Evolutionary conservation across 768 basidiomycete species (phyloP), one percentile per base, ranked within the genome.

Genomic region (Glaciozyma martinii): DNA sequence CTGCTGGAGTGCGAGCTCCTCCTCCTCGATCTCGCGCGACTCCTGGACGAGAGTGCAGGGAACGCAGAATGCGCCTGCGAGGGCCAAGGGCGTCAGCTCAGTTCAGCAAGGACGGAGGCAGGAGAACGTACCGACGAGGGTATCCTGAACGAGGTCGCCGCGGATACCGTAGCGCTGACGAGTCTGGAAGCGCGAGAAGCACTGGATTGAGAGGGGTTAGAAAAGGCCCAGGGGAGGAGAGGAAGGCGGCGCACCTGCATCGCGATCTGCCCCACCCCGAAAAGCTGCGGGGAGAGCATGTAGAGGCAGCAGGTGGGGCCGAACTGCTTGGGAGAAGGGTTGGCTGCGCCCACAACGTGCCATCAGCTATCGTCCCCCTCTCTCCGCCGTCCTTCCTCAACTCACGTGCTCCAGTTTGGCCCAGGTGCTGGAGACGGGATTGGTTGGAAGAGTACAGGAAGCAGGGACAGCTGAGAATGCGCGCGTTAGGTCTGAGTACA

Each of bases 41-140:
- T 70, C 68, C 30, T 70, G 68, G 5, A 70, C 65, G 57, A 66
- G 65, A 16, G 63, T 56, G 60, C 68, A 70, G 5, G 68, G 27
- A 0, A 50, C 10, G 47, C 65, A 70, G 54, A 70, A 63, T 0
- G 66, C 62, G 27, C 49, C 65, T 33, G n/a, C 21, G 19, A 7
- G 50, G 4, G 18, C 23, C 46, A 2, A 52, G 46, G 46, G 55
- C 21, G 40, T 42, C 37, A 40, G 57, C 27, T 2, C 46, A 13
- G 49, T 13, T 21, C 5, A 43, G 23, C n/a, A 8, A 1, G 8
- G 27, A 12, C 30, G 23, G 8, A 43, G n/a, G n/a, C 19, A 19
- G n/a, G 3, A 32, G 8, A 4, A 50, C 67, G 43, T 29, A 69
- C 68, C 62, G n/a, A 66, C 42, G 18, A 66, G 52, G 5, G 33